Base-by-base conservation (phyloP, 305 asterid genomes). In the Fraxinus paxiana region DNA sequence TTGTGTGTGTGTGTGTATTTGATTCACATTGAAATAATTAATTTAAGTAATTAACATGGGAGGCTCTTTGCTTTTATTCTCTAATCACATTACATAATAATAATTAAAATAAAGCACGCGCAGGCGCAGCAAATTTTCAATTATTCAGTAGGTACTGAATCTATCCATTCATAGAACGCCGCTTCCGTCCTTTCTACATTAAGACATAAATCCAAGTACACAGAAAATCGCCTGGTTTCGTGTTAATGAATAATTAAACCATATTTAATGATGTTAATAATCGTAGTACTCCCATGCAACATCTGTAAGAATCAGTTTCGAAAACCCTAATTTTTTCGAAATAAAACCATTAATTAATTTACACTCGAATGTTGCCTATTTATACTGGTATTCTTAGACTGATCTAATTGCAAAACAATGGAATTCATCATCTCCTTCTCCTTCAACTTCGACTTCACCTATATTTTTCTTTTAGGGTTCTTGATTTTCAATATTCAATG, bases 81-180 rank as follows among this genome's bases (percentile, higher is more conserved):
- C 43, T 69, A 74, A 74, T 38, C 35, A 41, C 9, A 12, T 54
- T 17, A 54, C 65, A 43, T 69, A 65, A 72, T 30, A 20, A 76
- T 33, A 22, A 72, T 37, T 74, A 80, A 81, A 81, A 48, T 61
- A 84, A 84, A 79, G 87, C 85, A 82, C 31, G 85, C 85, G 77
- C 48, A 85, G 31, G 80, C 82, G 77, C 61, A 82, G 54, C 46
- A 17, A 20, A 13, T 54, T 78, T 63, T 81, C 61, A 31, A 81
- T 75, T 65, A n/a, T 56, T 74, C 38, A 69, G 63, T 38, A n/a
- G 35, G 79, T 35, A 63, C 71, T 28, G 65, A 43, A 43, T 80
- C 72, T 63, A 77, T 77, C 80, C 30, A 80, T 65, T 80, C 73
- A 33, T 75, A 77, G 20, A 81, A 76, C 73, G 79, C 48, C 24